These are phyloP conservation scores for Fusarium foetens DNA, from an alignment of 2,329 filamentous ascomycete genomes.

Conservation along the genomic window DNA sequence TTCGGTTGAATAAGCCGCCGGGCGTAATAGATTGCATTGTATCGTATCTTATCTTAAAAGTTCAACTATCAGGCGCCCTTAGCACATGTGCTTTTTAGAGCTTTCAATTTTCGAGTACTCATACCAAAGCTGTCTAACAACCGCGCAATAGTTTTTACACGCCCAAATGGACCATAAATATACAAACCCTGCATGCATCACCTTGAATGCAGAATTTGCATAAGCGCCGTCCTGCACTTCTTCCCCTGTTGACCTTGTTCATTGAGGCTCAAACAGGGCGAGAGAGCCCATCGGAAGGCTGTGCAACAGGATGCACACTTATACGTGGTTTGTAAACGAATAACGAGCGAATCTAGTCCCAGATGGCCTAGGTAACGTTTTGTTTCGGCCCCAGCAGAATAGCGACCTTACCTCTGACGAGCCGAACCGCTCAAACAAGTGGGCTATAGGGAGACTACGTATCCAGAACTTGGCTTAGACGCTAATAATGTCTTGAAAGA, in stretches of 20 bases:
- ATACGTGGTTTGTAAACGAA: background rate
- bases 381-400: background rate
- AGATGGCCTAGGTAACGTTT: background rate
- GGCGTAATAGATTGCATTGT: no score
- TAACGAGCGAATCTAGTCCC: background rate
- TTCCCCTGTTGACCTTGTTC: background rate
- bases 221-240: background rate
- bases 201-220: background rate
- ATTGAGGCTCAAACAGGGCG: background rate
- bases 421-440: background rate
- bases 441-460: background rate
- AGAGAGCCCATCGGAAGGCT: background rate
- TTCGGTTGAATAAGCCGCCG: no score
- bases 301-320: background rate
- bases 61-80: no score
- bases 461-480: background rate
- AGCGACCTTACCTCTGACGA: background rate
- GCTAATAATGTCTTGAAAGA: background rate
- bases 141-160: background rate
- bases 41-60: no score
- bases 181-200: background rate
- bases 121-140: background rate
- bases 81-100: no score
- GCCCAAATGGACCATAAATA: background rate
- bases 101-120: no score